Evolutionary conservation across 2,329 filamentous ascomycete genomes (phyloP), one percentile per base, ranked within the genome.

Genomic region (Ceratocystis albifundus): DNA sequence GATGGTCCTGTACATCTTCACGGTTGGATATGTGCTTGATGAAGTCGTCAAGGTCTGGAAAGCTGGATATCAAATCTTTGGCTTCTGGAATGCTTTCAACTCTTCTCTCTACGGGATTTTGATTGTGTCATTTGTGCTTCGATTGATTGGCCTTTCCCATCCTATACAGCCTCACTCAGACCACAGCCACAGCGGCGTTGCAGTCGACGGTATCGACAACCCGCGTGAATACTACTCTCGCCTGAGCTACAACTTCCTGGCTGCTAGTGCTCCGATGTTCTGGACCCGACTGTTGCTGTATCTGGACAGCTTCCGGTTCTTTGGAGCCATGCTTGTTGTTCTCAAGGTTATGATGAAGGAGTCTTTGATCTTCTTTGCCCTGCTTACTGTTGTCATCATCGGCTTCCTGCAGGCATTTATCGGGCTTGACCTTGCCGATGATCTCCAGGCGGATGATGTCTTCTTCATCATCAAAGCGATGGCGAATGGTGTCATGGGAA

Each of bases 31-130:
- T 75, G 82, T 96, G 41, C 91, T 86, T 71, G 93, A 99, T 73
- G 94, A 97, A 73, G 70, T 87, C 0, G 79, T 86, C 73, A 99
- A 99, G 75, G 84, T 96, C 71, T 96, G 90, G 84, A 99, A 99
- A 74, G 89, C 96, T 15, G 94, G 94, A 8, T 84, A 88, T 69
- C 88, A 88, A 72, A 97, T 97, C 72, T 81, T 99, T 66, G 88
- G 90, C 22, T 99, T 99, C 75, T 97, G 94, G 94, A 96, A 96
- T 72, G 89, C 89, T 28, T 96, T 99, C 79, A 99, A 99, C 75
- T 82, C 84, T 30, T 81, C 87, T 0, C 80, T 99, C 0, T 99
- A 99, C 75, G 76, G 82, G 0, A 79, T 97, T 1, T 80, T 99
- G 44, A 83, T 85, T 0, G 83, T 89, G 2, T 96, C 90, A 2